These are phyloP conservation scores for Fusarium nanum DNA, from an alignment of 2,329 filamentous ascomycete genomes.

Conservation along the genomic window DNA sequence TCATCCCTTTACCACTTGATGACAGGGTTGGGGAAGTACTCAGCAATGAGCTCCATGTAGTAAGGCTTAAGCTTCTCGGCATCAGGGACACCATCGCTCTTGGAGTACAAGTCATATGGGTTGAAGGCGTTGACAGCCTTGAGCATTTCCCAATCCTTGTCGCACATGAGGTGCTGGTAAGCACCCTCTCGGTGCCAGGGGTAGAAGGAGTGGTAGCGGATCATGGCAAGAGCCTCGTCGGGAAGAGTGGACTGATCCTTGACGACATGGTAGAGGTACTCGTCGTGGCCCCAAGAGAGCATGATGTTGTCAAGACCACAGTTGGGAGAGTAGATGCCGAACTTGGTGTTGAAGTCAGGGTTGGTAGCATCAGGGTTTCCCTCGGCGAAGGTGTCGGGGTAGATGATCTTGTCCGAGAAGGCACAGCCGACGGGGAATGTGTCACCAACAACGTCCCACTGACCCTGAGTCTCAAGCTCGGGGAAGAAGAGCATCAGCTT, in stretches of 20 bases:
- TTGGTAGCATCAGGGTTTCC: constrained; percentile 80
- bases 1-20: constrained; percentile 53
- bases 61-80: constrained; percentile 78
- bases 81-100: constrained; percentile 83
- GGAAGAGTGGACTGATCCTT: constrained; percentile 85
- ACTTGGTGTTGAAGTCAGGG: constrained; percentile 77
- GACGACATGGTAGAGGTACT: constrained; percentile 88
- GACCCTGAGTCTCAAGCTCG: constrained; percentile 72
- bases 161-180: constrained; percentile 85
- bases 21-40: constrained; percentile 56
- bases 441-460: constrained; percentile 94
- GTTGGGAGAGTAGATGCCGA: constrained; percentile 82
- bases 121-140: constrained; percentile 88
- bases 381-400: constrained; percentile 76
- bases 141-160: constrained; percentile 83
- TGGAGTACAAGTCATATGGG: constrained; percentile 91
- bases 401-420: constrained; percentile 82
- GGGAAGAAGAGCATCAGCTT: constrained; percentile 85
- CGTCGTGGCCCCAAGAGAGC: constrained; percentile 90
- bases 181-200: constrained; percentile 88
- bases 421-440: constrained; percentile 83
- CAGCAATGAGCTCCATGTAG: constrained; percentile 57
- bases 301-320: constrained; percentile 90
- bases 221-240: constrained; percentile 88
- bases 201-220: constrained; percentile 93